A percentile compares a stretch with the other conserved stretches of the same genome.
Conservation (phyloP, 2,329 filamentous ascomycete genomes). For the Zymoseptoria passerinii region DNA sequence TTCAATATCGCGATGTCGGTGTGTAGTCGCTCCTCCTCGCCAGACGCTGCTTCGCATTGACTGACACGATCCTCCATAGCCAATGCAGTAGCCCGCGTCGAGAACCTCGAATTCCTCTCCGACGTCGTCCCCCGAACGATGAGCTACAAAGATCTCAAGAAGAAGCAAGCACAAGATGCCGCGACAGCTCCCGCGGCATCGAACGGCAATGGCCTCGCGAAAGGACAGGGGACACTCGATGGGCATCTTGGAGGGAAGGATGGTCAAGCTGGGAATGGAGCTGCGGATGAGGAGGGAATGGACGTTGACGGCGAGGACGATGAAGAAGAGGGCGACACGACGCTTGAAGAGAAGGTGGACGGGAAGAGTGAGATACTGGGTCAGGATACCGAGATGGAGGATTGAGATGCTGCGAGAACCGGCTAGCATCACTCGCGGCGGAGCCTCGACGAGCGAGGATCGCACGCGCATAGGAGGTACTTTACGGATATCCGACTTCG, state of each 20-base stretch:
- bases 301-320: constrained; percentile 11
- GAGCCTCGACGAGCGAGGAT: too few relatives aligned
- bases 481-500: too few relatives aligned
- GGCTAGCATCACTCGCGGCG: too few relatives aligned
- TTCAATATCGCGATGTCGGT: constrained; percentile 94
- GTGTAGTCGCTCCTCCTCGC: constrained; percentile 22
- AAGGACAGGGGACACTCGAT: constrained; percentile 10
- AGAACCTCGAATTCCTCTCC: constrained; percentile 89
- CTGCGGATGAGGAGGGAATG: constrained; percentile 15
- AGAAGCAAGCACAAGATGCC: constrained; percentile 32
- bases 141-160: constrained; percentile 71
- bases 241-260: constrained; percentile 14
- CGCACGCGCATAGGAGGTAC: too few relatives aligned
- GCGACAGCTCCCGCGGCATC: constrained; percentile 3
- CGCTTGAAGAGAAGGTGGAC: neutral
- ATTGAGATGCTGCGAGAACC: neutral
- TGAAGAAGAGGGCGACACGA: neutral
- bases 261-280: constrained; percentile 18
- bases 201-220: neutral
- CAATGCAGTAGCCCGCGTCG: constrained; percentile 74
- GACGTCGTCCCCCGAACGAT: constrained; percentile 85
- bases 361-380: neutral
- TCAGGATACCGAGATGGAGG: neutral
- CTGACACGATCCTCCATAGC: constrained; percentile 41
- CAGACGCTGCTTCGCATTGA: too few relatives aligned